These are phyloP conservation scores for Alternaria longipes DNA, from an alignment of 2,329 filamentous ascomycete genomes.

Conservation along the genomic window DNA sequence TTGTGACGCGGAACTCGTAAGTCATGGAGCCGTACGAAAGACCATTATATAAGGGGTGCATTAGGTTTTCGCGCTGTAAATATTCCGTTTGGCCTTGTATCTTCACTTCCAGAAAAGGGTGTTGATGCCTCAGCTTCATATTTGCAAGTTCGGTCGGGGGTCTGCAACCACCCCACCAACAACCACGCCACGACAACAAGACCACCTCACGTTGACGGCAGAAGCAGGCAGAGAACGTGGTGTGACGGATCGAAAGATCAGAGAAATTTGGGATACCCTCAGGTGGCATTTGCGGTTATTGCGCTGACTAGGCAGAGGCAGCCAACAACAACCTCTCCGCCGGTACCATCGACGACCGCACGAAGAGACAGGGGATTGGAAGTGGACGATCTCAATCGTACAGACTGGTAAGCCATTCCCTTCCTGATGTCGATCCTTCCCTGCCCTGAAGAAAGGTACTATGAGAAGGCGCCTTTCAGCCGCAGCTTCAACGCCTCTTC, in stretches of 20 bases:
- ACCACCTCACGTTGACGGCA: neutral
- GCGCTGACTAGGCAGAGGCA: neutral
- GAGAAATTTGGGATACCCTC: neutral
- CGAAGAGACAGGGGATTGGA: neutral
- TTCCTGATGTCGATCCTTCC: neutral
- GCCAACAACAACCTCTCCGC: neutral
- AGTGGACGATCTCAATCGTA: neutral
- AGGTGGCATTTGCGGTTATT: neutral
- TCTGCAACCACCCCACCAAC: neutral
- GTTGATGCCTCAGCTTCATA: neutral
- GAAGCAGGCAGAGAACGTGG: neutral
- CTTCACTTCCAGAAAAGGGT: neutral
- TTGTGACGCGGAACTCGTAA: neutral
- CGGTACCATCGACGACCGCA: neutral
- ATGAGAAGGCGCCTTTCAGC: neutral
- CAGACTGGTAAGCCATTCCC: neutral
- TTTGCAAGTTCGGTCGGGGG: neutral
- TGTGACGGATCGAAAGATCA: neutral
- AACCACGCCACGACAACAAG: neutral
- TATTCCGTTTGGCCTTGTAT: neutral
- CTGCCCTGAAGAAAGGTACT: no score
- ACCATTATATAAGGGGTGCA: no score
- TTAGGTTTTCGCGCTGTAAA: neutral
- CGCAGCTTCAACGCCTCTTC: neutral
- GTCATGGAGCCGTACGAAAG: neutral